Evolutionary conservation across 306 rosid species (phyloP), one percentile per base, ranked within the genome.

Genomic region (Ammopiptanthus mongolicus): DNA sequence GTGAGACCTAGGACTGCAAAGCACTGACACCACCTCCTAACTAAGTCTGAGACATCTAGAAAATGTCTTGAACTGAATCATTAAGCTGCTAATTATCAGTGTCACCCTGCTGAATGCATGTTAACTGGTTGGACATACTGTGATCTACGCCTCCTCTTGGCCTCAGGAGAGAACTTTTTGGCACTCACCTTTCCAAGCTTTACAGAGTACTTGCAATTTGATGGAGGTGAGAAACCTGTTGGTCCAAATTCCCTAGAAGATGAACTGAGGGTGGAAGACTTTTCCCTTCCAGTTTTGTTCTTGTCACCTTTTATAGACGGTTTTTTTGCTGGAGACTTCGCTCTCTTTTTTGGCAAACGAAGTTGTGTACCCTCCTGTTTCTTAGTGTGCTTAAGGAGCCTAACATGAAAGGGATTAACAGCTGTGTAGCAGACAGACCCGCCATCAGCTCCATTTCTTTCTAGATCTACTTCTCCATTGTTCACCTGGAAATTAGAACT

Each of bases 81-180:
- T 52, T 44, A 50, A 75, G 72, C 81, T 31, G 58, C 33, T 15
- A 53, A 28, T 22, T 34, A 28, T 37, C 42, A 10, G 65, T 7
- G 78, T 89, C 84, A 78, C 22, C 85, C 84, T 3, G 84, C 73
- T 46, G 86, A 90, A 86, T 71, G 88, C 46, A 82, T 74, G 72
- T 88, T 84, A 69, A 85, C 85, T 4, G 97, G 88, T 62, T 86
- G 87, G 0, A 78, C 82, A 41, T 73, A 78, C 22, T 81, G 83
- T 44, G 93, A 86, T 59, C 89, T 83, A 63, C 88, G 87, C 83
- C 96, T 77, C 87, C 91, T 83, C 82, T 91, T 91, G 55, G 91
- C 59, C 70, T 86, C 88, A 1, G 98, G 98, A 78, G 91, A 82
- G 83, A 85, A 80, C 31, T 87, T 77, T n/a, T 68, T 25, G 50